Conservation (phyloP, 495 filamentous ascomycete species). For the Entonaema liquescens region DNA sequence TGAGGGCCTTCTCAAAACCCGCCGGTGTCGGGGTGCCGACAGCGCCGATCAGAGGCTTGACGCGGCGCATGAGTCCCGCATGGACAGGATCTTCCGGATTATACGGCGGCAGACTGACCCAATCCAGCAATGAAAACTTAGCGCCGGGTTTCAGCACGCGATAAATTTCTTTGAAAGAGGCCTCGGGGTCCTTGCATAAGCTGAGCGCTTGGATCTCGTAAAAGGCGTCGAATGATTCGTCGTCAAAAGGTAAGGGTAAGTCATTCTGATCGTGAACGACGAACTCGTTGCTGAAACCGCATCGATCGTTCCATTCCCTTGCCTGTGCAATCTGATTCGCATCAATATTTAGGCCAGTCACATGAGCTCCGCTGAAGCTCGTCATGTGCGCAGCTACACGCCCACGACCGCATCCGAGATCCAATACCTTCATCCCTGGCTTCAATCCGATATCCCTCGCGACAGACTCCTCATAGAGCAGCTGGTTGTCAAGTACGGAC, state of each 20-base stretch:
- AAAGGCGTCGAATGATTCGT: slow-evolving; percentile 67
- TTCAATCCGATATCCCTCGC: slow-evolving; percentile 61
- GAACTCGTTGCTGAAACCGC: slow-evolving; percentile 62
- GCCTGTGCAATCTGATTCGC: slow-evolving; percentile 69
- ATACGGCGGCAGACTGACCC: slow-evolving; percentile 66
- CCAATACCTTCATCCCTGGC: slow-evolving; percentile 61
- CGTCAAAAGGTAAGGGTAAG: slow-evolving; percentile 65
- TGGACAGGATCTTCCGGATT: slow-evolving; percentile 64
- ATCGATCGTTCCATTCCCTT: slow-evolving; percentile 58
- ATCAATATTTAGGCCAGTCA: slow-evolving; percentile 71
- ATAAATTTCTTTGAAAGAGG: slow-evolving; percentile 63
- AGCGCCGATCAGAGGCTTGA: slow-evolving; percentile 70
- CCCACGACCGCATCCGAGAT: slow-evolving; percentile 69
- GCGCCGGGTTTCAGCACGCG: slow-evolving; percentile 67
- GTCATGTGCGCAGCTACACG: slow-evolving; percentile 71
- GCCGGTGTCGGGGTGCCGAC: slow-evolving; percentile 68
- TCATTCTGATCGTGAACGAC: slow-evolving; percentile 66
- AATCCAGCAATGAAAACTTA: slow-evolving; percentile 65
- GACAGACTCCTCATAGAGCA: slow-evolving; percentile 68
- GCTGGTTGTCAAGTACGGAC: slow-evolving; percentile 61
- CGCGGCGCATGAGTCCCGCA: slow-evolving; percentile 65
- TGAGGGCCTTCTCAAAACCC: slow-evolving; percentile 60
- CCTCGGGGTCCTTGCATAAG: slow-evolving; percentile 64
- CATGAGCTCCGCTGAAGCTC: slow-evolving; percentile 61
- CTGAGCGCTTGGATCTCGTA: slow-evolving; percentile 72